Evolutionary conservation across 768 basidiomycete genomes (phyloP), one percentile per base, ranked within the genome.

Genomic region (Filobasidium wieringae): DNA sequence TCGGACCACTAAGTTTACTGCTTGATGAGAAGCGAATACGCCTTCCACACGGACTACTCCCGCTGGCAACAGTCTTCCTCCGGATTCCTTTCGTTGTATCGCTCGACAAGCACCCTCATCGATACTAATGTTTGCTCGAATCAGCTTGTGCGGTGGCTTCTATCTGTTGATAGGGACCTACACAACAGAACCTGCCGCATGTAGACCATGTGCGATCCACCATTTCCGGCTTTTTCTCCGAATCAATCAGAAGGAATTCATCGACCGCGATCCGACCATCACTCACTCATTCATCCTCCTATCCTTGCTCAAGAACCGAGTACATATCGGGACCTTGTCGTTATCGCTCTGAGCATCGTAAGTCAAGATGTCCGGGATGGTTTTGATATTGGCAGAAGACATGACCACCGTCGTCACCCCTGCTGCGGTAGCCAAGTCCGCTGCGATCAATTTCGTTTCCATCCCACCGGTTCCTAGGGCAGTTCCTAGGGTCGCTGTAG

Each of bases 401-500:
- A 85, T 83, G 66, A 99, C 87, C 41, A 96, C 79, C 0, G 93
- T 95, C 4, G 87, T 84, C 31, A 93, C 90, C 7, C 95, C 95
- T 0, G 92, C 93, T 0, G 84, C 91, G 0, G 88, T 93, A 4
- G 93, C 91, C 30, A 99, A 89, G 68, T 99, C 95, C 0, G 95
- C 93, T 0, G 95, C 95, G 63, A 97, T 95, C 64, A 97, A 81
- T 69, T 97, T 99, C 2, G 95, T 99, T 74, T 95, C 91, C 95
- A 97, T 97, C 3, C 95, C 95, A 0, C 95, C 95, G 1, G 95
- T 97, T 0, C 95, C 95, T 11, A 99, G 80, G 63, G 81, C 88
- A 0, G 89, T 92, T 0, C 95, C 95, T 0, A 93, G 79, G 0
- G 95, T 95, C 2, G 82, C 82, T 0, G 89, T 95, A 72, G 88